Evolutionary conservation across 495 filamentous ascomycete species (phyloP).

Genomic region (Amorphotheca resinae): DNA sequence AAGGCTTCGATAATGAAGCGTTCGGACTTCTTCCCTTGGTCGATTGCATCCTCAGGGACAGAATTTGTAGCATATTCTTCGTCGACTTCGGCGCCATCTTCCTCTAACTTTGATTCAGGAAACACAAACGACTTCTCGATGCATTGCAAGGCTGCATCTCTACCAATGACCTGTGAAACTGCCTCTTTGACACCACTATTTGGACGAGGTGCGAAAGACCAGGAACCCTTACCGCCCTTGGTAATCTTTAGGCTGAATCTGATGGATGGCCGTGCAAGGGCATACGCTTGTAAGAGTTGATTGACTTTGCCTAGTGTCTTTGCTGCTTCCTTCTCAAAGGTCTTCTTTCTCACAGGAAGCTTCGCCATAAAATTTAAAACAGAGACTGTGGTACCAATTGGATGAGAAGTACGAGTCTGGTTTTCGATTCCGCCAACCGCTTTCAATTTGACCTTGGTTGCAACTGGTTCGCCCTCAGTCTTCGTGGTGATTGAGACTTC

Average conservation of each 20-base stretch:
- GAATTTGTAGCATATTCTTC: background rate
- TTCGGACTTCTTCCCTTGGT: no score
- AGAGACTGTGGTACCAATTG: constrained; percentile 68
- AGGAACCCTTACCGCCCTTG: constrained; percentile 49
- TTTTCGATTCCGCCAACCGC: constrained; percentile 26
- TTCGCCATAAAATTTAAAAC: constrained; percentile 53
- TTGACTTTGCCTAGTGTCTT: constrained; percentile 55
- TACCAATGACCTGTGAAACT: constrained; percentile 57
- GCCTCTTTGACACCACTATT: constrained; percentile 48
- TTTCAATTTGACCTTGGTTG: constrained; percentile 27
- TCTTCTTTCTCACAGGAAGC: constrained; percentile 64
- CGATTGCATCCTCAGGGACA: background rate
- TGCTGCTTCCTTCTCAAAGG: constrained; percentile 43
- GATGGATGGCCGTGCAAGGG: constrained; percentile 52
- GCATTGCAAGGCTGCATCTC: constrained; percentile 43
- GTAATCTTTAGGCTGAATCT: constrained; percentile 57
- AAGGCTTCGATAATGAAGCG: constrained; percentile 43
- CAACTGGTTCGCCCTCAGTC: constrained; percentile 56
- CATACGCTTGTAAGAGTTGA: constrained; percentile 60
- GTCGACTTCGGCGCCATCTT: background rate
- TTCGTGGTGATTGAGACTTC: constrained; percentile 57
- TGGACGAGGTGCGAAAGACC: constrained; percentile 55
- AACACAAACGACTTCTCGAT: constrained; percentile 17
- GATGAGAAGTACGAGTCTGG: constrained; percentile 43
- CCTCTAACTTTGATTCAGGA: background rate